Percentiles rank a stretch among this genome's conserved stretches.
Conservation (phyloP, 306 rosid species). For the Cucumis hystrix region DNA sequence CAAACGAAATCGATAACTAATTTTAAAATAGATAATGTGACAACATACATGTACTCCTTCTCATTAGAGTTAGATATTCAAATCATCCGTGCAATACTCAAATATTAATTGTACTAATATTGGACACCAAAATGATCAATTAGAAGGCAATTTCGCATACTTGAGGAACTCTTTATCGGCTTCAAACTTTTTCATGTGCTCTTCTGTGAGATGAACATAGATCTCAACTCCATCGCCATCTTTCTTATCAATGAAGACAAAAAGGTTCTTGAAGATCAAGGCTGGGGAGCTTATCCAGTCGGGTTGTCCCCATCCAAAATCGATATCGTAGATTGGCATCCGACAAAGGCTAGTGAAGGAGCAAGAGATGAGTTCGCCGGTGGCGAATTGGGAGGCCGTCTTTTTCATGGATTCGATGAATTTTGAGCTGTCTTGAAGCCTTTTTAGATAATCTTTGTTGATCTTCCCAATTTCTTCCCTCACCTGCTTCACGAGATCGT, state of each 20-base stretch:
- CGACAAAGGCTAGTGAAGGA: conserved; percentile 31
- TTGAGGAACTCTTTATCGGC: neutral
- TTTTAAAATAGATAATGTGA: no score
- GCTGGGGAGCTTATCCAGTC: conserved; percentile 31
- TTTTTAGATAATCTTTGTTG: conserved; percentile 15
- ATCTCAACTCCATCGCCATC: conserved; percentile 31
- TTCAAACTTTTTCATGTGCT: conserved; percentile 28
- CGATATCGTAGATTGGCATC: conserved; percentile 37
- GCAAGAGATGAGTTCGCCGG: conserved; percentile 20
- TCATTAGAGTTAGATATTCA: no score
- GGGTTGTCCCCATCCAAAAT: conserved; percentile 52
- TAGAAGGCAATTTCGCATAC: neutral
- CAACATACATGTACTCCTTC: no score
- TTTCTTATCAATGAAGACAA: conserved; percentile 30
- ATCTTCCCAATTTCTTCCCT: conserved; percentile 16
- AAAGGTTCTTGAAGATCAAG: conserved; percentile 21
- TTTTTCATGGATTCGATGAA: conserved; percentile 14
- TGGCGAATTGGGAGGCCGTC: neutral
- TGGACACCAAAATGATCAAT: no score
- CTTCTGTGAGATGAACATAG: conserved; percentile 22
- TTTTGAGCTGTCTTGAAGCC: conserved; percentile 3
- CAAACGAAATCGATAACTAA: conserved; percentile 19
- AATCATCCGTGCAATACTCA: no score
- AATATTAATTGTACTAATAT: no score
- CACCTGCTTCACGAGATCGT: neutral